Evolutionary conservation across 768 basidiomycete genomes (phyloP).

Genomic region (Suillus subalutaceus): DNA sequence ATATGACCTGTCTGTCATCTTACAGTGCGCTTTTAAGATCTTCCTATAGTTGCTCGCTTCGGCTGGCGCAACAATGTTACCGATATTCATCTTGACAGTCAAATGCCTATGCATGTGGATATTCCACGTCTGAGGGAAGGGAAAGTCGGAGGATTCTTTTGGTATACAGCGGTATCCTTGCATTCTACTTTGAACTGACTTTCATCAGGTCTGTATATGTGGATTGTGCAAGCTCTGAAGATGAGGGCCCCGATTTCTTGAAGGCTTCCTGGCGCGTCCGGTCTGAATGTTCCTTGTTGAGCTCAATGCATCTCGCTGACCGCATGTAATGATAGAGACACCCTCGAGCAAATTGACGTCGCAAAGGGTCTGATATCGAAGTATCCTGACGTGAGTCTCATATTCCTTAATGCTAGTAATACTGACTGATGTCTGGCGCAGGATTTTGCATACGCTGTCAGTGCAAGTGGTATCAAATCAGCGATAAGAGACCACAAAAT

Average conservation of each 20-base stretch:
- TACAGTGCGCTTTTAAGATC: conserved; percentile 47
- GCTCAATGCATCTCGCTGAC: neutral
- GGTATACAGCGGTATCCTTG: conserved; percentile 46
- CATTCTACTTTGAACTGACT: neutral
- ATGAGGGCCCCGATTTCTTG: conserved; percentile 59
- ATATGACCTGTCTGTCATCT: neutral
- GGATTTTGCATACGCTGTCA: conserved; percentile 66
- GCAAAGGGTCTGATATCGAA: conserved; percentile 75
- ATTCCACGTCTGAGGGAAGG: conserved; percentile 83
- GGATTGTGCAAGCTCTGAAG: conserved; percentile 50
- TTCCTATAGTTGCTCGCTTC: conserved; percentile 67
- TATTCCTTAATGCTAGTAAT: neutral
- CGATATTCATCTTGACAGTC: conserved; percentile 64
- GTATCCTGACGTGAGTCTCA: conserved; percentile 64
- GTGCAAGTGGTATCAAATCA: conserved; percentile 54
- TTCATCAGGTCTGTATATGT: conserved; percentile 66
- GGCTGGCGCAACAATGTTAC: conserved; percentile 75
- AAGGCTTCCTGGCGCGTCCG: conserved; percentile 56
- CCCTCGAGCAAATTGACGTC: conserved; percentile 94
- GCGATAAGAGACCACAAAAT: conserved; percentile 76
- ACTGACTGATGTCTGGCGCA: conserved; percentile 27
- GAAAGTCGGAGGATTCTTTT: conserved; percentile 91
- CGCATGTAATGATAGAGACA: conserved; percentile 54
- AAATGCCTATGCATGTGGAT: conserved; percentile 76
- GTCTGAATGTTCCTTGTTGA: conserved; percentile 31